phyloP scores from a whole-genome alignment of 1,284 basidiomycete genomes.

The Cryptococcus neoformans region DNA sequence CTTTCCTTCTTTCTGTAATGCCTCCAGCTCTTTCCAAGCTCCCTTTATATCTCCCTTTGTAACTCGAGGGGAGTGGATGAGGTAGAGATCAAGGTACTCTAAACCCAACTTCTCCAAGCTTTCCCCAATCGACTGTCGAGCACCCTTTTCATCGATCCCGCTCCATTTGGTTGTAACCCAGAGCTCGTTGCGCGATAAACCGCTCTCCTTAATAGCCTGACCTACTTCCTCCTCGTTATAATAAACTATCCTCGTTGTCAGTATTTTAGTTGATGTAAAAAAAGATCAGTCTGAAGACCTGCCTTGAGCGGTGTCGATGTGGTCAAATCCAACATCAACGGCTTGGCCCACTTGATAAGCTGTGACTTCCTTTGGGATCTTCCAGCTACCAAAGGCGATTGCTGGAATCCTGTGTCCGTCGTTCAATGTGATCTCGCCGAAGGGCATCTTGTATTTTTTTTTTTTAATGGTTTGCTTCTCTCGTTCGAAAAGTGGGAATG shows the following conservation, averaged over 20 bases:
- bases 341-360: constrained; percentile 39
- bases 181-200: constrained; percentile 51
- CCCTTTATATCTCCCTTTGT: constrained; percentile 57
- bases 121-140: constrained; percentile 57
- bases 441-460: constrained; percentile 22
- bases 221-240: constrained; percentile 52
- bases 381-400: constrained; percentile 46
- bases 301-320: constrained; percentile 47
- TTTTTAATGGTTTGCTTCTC: not conserved
- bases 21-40: constrained; percentile 62
- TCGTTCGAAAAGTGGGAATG: not conserved
- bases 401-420: constrained; percentile 47
- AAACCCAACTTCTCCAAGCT: constrained; percentile 64
- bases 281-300: constrained; percentile 3
- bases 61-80: constrained; percentile 55
- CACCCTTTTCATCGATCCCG: constrained; percentile 56
- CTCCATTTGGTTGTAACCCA: constrained; percentile 62
- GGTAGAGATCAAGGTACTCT: constrained; percentile 66
- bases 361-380: constrained; percentile 38
- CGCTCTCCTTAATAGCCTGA: constrained; percentile 49
- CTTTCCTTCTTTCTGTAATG: constrained; percentile 57
- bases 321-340: constrained; percentile 46
- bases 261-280: not conserved
- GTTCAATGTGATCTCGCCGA: constrained; percentile 42
- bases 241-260: constrained; percentile 25